Evolutionary conservation across 495 filamentous ascomycete genomes (phyloP).

Genomic region (Penicillium coprophilum): DNA sequence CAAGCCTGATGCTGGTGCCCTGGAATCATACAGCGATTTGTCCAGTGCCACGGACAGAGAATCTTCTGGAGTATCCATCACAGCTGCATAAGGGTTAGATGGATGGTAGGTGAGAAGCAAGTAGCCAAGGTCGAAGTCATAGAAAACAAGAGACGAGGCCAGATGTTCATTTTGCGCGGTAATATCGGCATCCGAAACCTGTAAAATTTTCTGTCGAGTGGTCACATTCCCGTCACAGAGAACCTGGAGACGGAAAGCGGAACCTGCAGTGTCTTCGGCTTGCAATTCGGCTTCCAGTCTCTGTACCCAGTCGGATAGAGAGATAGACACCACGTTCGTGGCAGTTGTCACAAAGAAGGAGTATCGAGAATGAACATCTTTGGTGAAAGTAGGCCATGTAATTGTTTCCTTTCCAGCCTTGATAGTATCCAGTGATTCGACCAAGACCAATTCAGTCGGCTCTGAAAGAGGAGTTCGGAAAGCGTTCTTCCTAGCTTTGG

Average conservation of each 20-base stretch:
- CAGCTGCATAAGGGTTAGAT: slow-evolving; percentile 60
- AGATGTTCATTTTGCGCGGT: slow-evolving; percentile 43
- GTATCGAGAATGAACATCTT: slow-evolving; percentile 70
- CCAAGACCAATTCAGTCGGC: slow-evolving; percentile 45
- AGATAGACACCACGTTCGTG: slow-evolving; percentile 68
- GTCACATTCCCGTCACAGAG: slow-evolving; percentile 64
- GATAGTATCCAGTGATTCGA: slow-evolving; percentile 62
- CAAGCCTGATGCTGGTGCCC: slow-evolving; percentile 20
- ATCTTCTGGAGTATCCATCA: slow-evolving; percentile 64
- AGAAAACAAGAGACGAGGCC: slow-evolving; percentile 62
- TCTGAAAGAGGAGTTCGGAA: slow-evolving; percentile 42
- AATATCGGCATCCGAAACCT: slow-evolving; percentile 46
- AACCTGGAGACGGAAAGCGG: slow-evolving; percentile 69
- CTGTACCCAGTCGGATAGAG: slow-evolving; percentile 70
- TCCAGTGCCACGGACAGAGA: slow-evolving; percentile 32
- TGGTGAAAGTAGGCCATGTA: slow-evolving; percentile 70
- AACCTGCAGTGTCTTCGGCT: slow-evolving; percentile 60
- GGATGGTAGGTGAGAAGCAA: slow-evolving; percentile 70
- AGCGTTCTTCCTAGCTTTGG: slow-evolving; percentile 51
- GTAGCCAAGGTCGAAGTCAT: slow-evolving; percentile 74
- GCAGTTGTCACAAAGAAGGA: slow-evolving; percentile 75
- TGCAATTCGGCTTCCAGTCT: slow-evolving; percentile 74
- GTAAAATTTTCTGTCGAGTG: slow-evolving; percentile 57
- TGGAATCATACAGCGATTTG: slow-evolving; percentile 32
- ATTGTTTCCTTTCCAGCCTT: slow-evolving; percentile 51